Percentiles rank a stretch among this genome's conserved stretches.
Evolutionary conservation across 495 filamentous ascomycete genomes (phyloP).

Genomic region (Penicillium pancosmium): DNA sequence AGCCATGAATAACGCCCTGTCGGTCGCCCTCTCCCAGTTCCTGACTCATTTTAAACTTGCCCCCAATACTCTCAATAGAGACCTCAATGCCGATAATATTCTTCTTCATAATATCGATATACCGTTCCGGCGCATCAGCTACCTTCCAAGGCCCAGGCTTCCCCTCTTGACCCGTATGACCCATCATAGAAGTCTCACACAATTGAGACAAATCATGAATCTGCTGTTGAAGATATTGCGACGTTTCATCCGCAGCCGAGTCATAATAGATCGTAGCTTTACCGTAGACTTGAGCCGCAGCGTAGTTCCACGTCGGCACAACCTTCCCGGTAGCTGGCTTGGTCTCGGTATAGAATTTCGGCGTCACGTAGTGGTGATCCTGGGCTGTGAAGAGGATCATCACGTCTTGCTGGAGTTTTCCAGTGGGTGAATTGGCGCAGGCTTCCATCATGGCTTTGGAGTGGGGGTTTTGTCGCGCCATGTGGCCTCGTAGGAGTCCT

Average conservation of each 20-base stretch:
- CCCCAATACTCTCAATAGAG: slow-evolving; percentile 45
- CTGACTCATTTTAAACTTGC: slow-evolving; percentile 63
- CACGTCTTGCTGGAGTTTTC: slow-evolving; percentile 25
- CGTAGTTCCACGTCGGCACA: slow-evolving; percentile 62
- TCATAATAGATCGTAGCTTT: slow-evolving; percentile 48
- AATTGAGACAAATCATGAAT: slow-evolving; percentile 44
- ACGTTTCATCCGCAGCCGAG: slow-evolving; percentile 34
- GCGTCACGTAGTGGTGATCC: slow-evolving; percentile 56
- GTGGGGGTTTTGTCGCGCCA: slow-evolving; percentile 59
- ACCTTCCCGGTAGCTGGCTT: slow-evolving; percentile 58
- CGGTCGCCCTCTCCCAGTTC: slow-evolving; percentile 50
- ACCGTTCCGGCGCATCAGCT: slow-evolving; percentile 48
- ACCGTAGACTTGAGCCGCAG: slow-evolving; percentile 56
- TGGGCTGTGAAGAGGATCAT: slow-evolving; percentile 54
- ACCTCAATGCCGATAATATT: slow-evolving; percentile 57
- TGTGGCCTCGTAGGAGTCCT: slow-evolving; percentile 53
- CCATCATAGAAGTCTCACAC: slow-evolving; percentile 51
- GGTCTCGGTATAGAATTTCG: slow-evolving; percentile 59
- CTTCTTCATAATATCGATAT: slow-evolving; percentile 52
- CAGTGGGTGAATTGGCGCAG: slow-evolving; percentile 7
- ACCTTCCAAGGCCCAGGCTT: slow-evolving; percentile 47
- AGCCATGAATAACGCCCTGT: slow-evolving; percentile 51
- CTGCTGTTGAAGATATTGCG: slow-evolving; percentile 41
- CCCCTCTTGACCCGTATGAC: slow-evolving; percentile 36
- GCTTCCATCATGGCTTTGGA: slow-evolving; percentile 52